These are phyloP conservation scores for Aethionema arabicum DNA, from an alignment of 345 rosid genomes.

Conservation along the genomic window DNA sequence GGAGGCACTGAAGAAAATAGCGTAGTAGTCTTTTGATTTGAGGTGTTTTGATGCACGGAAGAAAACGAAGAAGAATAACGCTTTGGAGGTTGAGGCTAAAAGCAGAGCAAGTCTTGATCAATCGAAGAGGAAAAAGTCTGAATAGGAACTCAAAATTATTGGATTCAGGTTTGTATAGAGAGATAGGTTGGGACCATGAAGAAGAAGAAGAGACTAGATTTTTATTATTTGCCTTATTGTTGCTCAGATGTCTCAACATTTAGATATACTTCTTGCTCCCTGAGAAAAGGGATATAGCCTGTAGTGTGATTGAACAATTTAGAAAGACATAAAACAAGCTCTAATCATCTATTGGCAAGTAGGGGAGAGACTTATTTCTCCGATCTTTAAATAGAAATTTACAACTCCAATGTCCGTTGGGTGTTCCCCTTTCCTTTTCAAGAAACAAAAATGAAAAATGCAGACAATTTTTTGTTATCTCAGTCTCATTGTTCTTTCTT, in stretches of 20 bases:
- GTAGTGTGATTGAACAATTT: conserved; percentile 16
- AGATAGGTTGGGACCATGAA: conserved; percentile 26
- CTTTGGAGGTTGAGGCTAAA: conserved; percentile 25
- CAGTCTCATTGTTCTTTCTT: conserved; percentile 34
- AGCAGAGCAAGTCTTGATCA: conserved; percentile 25
- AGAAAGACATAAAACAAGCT: neutral
- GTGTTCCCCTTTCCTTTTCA: conserved; percentile 26
- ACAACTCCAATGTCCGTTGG: neutral
- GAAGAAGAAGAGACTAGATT: conserved; percentile 24
- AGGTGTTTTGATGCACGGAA: conserved; percentile 10
- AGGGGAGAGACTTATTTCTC: too few relatives aligned
- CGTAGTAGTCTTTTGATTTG: conserved; percentile 36
- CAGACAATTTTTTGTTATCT: neutral
- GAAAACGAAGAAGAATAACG: conserved; percentile 26
- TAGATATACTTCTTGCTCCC: conserved; percentile 28
- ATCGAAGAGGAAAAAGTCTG: neutral
- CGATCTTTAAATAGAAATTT: too few relatives aligned
- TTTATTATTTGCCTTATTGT: conserved; percentile 26
- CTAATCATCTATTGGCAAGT: neutral
- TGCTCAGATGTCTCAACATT: conserved; percentile 24
- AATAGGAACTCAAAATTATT: conserved; percentile 29
- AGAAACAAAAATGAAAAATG: conserved; percentile 26
- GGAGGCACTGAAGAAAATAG: conserved; percentile 69
- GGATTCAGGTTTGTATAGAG: conserved; percentile 38
- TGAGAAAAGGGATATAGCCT: conserved; percentile 7